Evolutionary conservation across 371 early-diverging fungal species (phyloP).

Genomic region (Coemansia sp.): DNA sequence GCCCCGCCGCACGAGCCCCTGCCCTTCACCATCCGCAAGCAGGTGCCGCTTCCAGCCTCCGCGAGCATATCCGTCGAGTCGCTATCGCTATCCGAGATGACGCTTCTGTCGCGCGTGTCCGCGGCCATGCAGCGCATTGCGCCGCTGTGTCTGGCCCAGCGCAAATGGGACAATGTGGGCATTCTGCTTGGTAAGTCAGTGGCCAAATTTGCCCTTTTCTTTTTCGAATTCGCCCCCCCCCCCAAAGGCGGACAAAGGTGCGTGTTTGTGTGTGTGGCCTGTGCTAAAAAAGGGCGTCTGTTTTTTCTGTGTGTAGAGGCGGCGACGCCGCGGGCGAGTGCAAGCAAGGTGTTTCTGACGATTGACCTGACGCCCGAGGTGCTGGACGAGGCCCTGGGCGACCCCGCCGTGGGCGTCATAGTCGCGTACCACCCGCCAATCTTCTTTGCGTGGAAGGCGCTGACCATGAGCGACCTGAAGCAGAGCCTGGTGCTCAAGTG

Average conservation of each 20-base stretch:
- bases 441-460: slow-evolving; percentile 82
- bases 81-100: slow-evolving; percentile 28
- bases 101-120: slow-evolving; percentile 43
- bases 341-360: slow-evolving; percentile 85
- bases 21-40: slow-evolving; percentile 34
- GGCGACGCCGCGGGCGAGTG: slow-evolving; percentile 67
- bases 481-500: slow-evolving; percentile 82
- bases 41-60: slow-evolving; percentile 9
- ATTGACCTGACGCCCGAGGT: slow-evolving; percentile 92
- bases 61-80: slow-evolving; percentile 9
- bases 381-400: slow-evolving; percentile 83
- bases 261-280: no score
- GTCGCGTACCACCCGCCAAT: slow-evolving; percentile 97
- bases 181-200: slow-evolving; percentile 72
- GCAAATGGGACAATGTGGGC: slow-evolving; percentile 98
- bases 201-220: no score
- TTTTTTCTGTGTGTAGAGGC: slow-evolving; percentile 56
- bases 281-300: not conserved
- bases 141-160: slow-evolving; percentile 85
- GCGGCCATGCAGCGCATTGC: slow-evolving; percentile 79
- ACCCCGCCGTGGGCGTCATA: slow-evolving; percentile 84
- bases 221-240: no score
- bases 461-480: slow-evolving; percentile 72
- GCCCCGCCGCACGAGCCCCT: slow-evolving; percentile 7
- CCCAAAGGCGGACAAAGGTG: no score